Conservation (phyloP, 176 grass and related monocot species). For the Oryza coarctata region DNA sequence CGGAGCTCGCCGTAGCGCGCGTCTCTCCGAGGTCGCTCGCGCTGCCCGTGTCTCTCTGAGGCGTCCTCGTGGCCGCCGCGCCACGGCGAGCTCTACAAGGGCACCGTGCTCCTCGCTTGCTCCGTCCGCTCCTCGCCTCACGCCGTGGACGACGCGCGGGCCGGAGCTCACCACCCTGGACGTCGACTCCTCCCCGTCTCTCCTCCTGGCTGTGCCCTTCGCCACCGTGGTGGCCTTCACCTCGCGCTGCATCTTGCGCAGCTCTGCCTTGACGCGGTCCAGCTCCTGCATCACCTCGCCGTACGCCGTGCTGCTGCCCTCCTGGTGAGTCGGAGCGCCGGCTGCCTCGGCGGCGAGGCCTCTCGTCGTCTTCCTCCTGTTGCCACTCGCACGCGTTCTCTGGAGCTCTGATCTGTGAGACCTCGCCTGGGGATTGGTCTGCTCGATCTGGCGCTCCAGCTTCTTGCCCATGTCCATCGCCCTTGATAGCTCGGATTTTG, state of each 20-base stretch:
- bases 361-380: background rate
- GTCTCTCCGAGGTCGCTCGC: conserved; percentile 33
- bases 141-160: background rate
- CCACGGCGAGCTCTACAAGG: conserved; percentile 35
- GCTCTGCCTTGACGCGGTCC: conserved; percentile 56
- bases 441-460: conserved; percentile 50
- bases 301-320: background rate
- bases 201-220: conserved; percentile 34
- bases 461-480: conserved; percentile 33
- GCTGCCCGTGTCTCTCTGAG: conserved; percentile 21
- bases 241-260: conserved; percentile 63
- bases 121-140: conserved; percentile 18
- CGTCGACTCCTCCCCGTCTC: conserved; percentile 22
- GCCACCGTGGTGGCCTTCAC: conserved; percentile 40
- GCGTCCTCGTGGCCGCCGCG: conserved; percentile 22
- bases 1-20: conserved; percentile 53
- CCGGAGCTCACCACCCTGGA: background rate
- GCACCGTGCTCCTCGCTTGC: conserved; percentile 30
- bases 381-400: background rate
- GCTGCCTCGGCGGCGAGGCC: conserved; percentile 1
- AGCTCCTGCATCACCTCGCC: conserved; percentile 56
- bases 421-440: conserved; percentile 29
- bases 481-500: conserved; percentile 37
- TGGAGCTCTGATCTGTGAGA: background rate
- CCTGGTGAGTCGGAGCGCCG: background rate